A percentile compares a stretch with the other conserved stretches of the same genome.
phyloP scores from a whole-genome alignment of 1,284 basidiomycete species.

The Cerrena zonata region DNA sequence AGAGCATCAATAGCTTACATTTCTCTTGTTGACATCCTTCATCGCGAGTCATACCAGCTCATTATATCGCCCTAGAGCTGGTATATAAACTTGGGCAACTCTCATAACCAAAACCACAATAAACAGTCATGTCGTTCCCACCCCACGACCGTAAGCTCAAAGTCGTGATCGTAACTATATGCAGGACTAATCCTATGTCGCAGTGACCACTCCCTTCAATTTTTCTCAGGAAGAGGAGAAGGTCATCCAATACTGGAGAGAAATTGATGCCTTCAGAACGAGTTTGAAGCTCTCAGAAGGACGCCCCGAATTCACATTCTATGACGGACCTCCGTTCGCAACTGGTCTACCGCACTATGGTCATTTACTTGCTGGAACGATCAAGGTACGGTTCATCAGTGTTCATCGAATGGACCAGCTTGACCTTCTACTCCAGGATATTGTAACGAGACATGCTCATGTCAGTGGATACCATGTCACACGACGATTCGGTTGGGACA shows the following conservation, averaged over 20 bases:
- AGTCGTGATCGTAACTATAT: not conserved
- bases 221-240: conserved; percentile 92
- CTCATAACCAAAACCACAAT: not conserved
- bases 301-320: conserved; percentile 87
- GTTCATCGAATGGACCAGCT: not conserved
- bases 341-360: conserved; percentile 97
- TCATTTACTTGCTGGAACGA: conserved; percentile 84
- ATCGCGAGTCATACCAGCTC: conserved; percentile 2
- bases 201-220: conserved; percentile 74
- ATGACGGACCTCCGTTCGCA: conserved; percentile 96
- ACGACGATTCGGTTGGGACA: conserved; percentile 98
- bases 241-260: conserved; percentile 88
- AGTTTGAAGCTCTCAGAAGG: conserved; percentile 89
- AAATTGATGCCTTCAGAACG: conserved; percentile 97
- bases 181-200: conserved; percentile 1
- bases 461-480: conserved; percentile 92
- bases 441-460: conserved; percentile 92
- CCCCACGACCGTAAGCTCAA: conserved; percentile 62
- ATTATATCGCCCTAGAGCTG: not conserved
- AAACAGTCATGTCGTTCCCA: conserved; percentile 55
- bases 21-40: conserved; percentile 1
- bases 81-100: not conserved
- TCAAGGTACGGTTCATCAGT: conserved; percentile 65
- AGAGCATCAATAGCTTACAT: not conserved
- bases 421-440: conserved; percentile 55